Conservation (phyloP, 192 early-diverging fungal species). For the Dissophora ornata region DNA sequence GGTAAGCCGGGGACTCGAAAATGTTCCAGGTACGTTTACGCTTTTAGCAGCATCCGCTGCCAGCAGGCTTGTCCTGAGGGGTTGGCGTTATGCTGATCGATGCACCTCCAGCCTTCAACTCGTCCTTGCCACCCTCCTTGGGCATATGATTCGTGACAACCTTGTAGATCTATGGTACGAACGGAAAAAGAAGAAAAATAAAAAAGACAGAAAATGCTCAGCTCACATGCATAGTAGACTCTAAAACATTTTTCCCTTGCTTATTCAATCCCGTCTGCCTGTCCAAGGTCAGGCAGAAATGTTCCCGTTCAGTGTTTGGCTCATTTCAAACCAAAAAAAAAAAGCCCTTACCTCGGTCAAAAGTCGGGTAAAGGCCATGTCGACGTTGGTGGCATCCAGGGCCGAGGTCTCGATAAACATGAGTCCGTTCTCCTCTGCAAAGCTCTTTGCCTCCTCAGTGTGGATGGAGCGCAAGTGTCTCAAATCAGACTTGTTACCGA, state of each 20-base stretch:
- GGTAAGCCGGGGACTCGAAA: too few species aligned
- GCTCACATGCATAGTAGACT: too few species aligned
- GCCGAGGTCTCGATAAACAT: conserved; percentile 89
- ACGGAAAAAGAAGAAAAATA: background rate
- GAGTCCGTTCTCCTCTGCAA: conserved; percentile 83
- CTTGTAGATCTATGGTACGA: conserved; percentile 50
- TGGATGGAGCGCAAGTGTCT: conserved; percentile 75
- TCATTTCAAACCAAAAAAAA: conserved; percentile 1
- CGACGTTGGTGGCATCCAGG: conserved; percentile 86
- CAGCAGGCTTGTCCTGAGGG: conserved; percentile 53
- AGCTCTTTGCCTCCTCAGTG: conserved; percentile 83
- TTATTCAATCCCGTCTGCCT: too few species aligned
- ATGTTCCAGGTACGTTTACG: conserved; percentile 8
- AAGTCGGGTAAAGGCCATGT: conserved; percentile 74
- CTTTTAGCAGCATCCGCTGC: conserved; percentile 56
- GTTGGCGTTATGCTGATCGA: conserved; percentile 55
- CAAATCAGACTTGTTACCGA: conserved; percentile 96
- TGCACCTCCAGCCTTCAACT: conserved; percentile 57
- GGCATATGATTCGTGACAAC: conserved; percentile 55
- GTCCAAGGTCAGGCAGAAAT: too few species aligned
- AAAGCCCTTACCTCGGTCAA: conserved; percentile 53
- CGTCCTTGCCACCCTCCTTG: conserved; percentile 55
- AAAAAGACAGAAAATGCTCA: background rate
- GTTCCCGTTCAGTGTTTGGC: background rate
- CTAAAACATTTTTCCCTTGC: too few species aligned